Evolutionary conservation across 2,329 filamentous ascomycete genomes (phyloP).

Genomic region (Xylariaceae sp.): DNA sequence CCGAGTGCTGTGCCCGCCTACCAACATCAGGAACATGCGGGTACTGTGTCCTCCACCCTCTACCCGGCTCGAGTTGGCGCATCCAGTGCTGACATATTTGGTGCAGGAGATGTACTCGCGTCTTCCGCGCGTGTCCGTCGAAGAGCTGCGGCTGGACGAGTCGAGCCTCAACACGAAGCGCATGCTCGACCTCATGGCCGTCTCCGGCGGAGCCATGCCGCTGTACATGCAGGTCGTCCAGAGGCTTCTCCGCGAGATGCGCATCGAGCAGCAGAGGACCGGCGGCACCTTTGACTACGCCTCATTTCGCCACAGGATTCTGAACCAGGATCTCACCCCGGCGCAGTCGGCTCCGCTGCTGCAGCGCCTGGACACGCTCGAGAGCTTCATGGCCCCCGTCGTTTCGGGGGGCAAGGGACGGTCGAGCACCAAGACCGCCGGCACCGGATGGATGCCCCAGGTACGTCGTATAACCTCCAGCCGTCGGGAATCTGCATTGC

Average conservation of each 20-base stretch:
- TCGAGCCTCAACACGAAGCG: conserved; percentile 47
- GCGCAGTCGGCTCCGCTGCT: conserved; percentile 48
- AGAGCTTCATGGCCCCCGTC: conserved; percentile 59
- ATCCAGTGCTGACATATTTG: background rate
- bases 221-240: conserved; percentile 52
- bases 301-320: conserved; percentile 34
- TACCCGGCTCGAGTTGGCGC: too few relatives aligned
- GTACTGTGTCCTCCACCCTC: too few relatives aligned
- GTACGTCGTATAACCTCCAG: too few relatives aligned
- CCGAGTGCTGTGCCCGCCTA: conserved; percentile 46
- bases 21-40: conserved; percentile 37
- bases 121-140: conserved; percentile 37
- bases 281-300: conserved; percentile 39
- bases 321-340: conserved; percentile 30
- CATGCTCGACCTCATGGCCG: conserved; percentile 55
- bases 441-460: too few relatives aligned
- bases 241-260: conserved; percentile 50
- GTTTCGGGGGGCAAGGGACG: too few relatives aligned
- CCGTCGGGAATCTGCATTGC: too few relatives aligned
- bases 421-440: too few relatives aligned
- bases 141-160: conserved; percentile 43
- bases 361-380: conserved; percentile 53
- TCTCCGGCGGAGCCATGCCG: conserved; percentile 35
- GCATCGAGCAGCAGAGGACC: conserved; percentile 33
- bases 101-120: conserved; percentile 31